Evolutionary conservation across 2,329 filamentous ascomycete species (phyloP), one percentile per base, ranked within the genome.

Genomic region (Diaporthe nobilis): DNA sequence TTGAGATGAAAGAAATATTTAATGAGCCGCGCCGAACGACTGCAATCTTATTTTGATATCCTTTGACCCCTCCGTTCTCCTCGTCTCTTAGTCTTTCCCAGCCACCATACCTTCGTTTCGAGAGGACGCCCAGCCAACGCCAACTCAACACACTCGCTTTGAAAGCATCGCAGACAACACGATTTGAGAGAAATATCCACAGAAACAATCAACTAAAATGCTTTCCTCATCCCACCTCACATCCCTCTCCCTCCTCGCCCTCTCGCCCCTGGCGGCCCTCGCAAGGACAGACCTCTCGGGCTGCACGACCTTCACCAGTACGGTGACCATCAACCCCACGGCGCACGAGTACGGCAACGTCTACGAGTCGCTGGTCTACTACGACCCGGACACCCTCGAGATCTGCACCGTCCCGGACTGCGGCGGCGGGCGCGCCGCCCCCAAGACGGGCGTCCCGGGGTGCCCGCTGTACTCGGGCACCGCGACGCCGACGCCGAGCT

Each of bases 341-440:
- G 44, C 63, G 7, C 63, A 68, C 63, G 63, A n/a, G 44, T 68
- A 68, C 22, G 81, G 85, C 71, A 83, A 82, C 78, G 84, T 83
- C 78, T 83, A 83, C 79, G 86, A 86, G 58, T 88, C 86, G 73
- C 76, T 88, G 63, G 82, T 91, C 79, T 93, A 87, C 86, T 93
- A 90, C 82, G 88, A 92, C 72, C 91, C 91, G 2, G 90, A 84
- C 78, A 90, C 88, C 25, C 91, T 91, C 81, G 91, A 93, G 85
- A 85, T 93, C 81, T 94, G 92, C 87, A 85, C 86, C 15, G 81
- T 90, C 77, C 87, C 92, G 78, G 92, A 94, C 87, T 94, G 92
- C 83, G 92, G 92, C 75, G 92, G 92, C 78, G 92, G 92, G 73
- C 87, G 89, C 61, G 92, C 91, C 12, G 90, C 92, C 4, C 89